phyloP scores from a whole-genome alignment of 208 protist genomes.

The Phytomonas francai region DNA sequence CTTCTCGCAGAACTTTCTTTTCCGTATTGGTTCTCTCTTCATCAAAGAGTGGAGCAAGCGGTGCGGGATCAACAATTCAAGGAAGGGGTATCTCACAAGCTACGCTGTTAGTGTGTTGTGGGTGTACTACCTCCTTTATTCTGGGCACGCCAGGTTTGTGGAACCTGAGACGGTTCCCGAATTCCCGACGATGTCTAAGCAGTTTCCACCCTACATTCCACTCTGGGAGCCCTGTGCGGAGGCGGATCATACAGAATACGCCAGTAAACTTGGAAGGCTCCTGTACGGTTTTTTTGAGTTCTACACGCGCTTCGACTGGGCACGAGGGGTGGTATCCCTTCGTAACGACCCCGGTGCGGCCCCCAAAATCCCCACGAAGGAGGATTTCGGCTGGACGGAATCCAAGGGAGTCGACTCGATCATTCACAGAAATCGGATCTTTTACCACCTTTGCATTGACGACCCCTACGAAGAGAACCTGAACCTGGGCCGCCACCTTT shows the following conservation, averaged over 20 bases:
- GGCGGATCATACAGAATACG: slow-evolving; percentile 2
- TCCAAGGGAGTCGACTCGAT: slow-evolving; percentile 17
- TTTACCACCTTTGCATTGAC: slow-evolving; percentile 66
- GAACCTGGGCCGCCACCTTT: slow-evolving; percentile 63
- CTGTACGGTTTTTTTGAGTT: slow-evolving; percentile 51
- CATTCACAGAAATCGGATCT: slow-evolving; percentile 37
- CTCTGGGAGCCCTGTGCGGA: slow-evolving; percentile 29
- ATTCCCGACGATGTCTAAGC: slow-evolving; percentile 16
- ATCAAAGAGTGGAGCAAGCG: slow-evolving; percentile 79
- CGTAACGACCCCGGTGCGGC: slow-evolving; percentile 11
- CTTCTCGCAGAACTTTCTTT: slow-evolving; percentile 32
- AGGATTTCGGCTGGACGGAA: slow-evolving; percentile 30
- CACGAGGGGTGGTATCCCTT: slow-evolving; percentile 31
- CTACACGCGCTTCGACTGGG: slow-evolving; percentile 55
- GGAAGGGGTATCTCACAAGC: slow-evolving; percentile 61
- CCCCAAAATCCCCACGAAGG: slow-evolving; percentile 12
- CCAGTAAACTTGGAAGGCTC: slow-evolving; percentile 20
- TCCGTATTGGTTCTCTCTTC: slow-evolving; percentile 57
- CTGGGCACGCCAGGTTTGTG: slow-evolving; percentile 29
- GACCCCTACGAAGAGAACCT: slow-evolving; percentile 75
- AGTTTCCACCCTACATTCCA: slow-evolving; percentile 35
- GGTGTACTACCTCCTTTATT: slow-evolving; percentile 61
- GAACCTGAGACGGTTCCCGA: slow-evolving; percentile 21
- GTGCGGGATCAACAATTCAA: slow-evolving; percentile 65
- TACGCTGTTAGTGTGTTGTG: slow-evolving; percentile 73